Base-by-base conservation (phyloP, 306 rosid genomes). In the Aeschynomene evenia region DNA sequence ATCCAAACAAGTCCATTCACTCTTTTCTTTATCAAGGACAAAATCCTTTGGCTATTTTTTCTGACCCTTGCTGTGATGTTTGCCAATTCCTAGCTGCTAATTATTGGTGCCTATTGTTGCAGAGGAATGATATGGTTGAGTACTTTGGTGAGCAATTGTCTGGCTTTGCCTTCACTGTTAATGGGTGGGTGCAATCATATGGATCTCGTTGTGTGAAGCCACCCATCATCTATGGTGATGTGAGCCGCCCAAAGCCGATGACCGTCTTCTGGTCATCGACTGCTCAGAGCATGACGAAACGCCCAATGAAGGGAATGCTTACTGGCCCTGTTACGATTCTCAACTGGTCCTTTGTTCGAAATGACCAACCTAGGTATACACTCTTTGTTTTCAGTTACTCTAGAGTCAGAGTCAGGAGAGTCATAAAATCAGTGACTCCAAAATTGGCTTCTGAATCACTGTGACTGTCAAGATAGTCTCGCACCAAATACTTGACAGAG, bases 191-290 rank as follows among this genome's bases (percentile, higher is more conserved):
- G 80, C 97, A 90, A 77, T 90, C 95, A 9, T 90, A 90, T 40
- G 97, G 95, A 67, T 90, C 97, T 72, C 95, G 97, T 19, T 90
- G 97, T 66, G 97, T 90, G 85, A 90, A 90, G 90, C 97, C 97
- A 62, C 97, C 97, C 26, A 90, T 90, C 81, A 90, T 90, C 81
- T 90, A 84, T 16, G 97, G 97, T 51, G 97, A 88, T 50, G 97
- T 90, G 57, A 90, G 97, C 81, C 97, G 97, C 40, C 95, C 97
- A 46, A 90, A 90, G 24, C 59, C 95, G 49, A 90, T 90, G 96
- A 90, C 96, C 0, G 96, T 92, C 56, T 86, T 89, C 80, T 92
- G 96, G 98, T 92, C 95, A 63, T 83, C 96, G 2, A 24, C 52
- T 13, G 98, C 95, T 69, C 98, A 92, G 65, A 79, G 89, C 72